Evolutionary conservation across 805 yeast species (phyloP), one percentile per base, ranked within the genome.

Genomic region (Cyberlindnera euphorbiae): DNA sequence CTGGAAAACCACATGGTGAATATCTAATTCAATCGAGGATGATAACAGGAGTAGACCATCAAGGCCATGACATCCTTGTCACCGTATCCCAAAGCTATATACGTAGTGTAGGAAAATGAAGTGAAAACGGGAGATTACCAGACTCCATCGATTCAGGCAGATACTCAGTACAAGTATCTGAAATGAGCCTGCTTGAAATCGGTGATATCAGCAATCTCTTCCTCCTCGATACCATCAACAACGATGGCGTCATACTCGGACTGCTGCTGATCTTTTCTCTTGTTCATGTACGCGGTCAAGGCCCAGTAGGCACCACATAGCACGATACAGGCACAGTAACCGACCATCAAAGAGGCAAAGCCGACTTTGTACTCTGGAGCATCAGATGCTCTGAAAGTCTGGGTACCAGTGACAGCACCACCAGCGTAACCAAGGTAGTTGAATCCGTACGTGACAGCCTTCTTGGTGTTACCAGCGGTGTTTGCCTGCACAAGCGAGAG

Each of bases 331-430:
- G 54, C 61, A 31, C 59, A 53, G 41, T 67, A 67, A 2, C 70
- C 63, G 4, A 62, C 67, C 48, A 71, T 50, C 39, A 72, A 53
- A 6, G 67, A 59, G 4, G 67, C 63, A 37, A 69, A 69, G 6
- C 75, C 77, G 14, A 65, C 66, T 4, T 55, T 50, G 42, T 68
- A 71, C 22, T 45, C 47, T 16, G 73, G 73, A 26, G 63, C 69
- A 33, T 65, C 69, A 11, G 58, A 46, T 2, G 63, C 48, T 38
- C 62, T 61, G 55, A 68, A 69, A n/a, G 70, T 55, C 42, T 69
- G 74, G 2, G 75, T 66, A n/a, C 73, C 75, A 22, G 66, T 61
- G 32, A 71, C 53, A 26, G 66, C 62, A 25, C 69, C 73, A 37
- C 67, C 56, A 18, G 69, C 62, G 43, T 67, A 66, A 12, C 64